Conservation (phyloP, 768 basidiomycete species). For the Cubamyces lactineus region DNA sequence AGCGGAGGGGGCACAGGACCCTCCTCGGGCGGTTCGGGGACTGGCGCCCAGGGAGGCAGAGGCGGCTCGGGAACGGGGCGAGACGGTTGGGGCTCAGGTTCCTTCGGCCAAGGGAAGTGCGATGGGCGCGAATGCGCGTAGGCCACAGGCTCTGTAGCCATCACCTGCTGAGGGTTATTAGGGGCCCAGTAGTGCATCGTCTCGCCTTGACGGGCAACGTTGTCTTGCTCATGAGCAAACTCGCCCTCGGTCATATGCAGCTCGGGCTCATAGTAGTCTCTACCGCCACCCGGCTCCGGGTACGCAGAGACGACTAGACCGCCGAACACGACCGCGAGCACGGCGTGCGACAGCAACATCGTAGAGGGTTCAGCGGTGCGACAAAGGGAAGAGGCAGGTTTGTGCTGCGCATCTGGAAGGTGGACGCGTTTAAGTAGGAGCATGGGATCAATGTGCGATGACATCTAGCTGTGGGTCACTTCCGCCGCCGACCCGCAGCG, state of each 20-base stretch:
- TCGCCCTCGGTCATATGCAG: not conserved
- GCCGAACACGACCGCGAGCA: conserved; percentile 27
- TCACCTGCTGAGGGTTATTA: conserved; percentile 8
- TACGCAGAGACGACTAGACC: conserved; percentile 26
- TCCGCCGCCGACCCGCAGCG: conserved; percentile 7
- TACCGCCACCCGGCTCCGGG: conserved; percentile 8
- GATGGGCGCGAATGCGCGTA: no score
- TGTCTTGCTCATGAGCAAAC: not conserved
- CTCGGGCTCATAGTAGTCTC: conserved; percentile 2
- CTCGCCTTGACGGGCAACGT: not conserved
- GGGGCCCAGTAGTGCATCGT: not conserved
- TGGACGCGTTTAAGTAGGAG: conserved; percentile 6
- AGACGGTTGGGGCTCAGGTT: not conserved
- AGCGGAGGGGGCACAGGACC: conserved; percentile 3
- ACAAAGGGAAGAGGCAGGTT: not conserved
- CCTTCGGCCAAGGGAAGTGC: not conserved
- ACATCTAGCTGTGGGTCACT: conserved; percentile 2
- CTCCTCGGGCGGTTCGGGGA: not conserved
- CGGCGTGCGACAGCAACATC: conserved; percentile 28
- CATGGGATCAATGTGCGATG: not conserved
- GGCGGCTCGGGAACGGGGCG: conserved; percentile 5
- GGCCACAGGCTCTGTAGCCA: not conserved
- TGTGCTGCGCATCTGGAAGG: not conserved
- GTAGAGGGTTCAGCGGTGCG: conserved; percentile 1
- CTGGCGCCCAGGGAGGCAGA: not conserved